phyloP scores from a whole-genome alignment of 306 rosid genomes.

The Fagus crenata region DNA sequence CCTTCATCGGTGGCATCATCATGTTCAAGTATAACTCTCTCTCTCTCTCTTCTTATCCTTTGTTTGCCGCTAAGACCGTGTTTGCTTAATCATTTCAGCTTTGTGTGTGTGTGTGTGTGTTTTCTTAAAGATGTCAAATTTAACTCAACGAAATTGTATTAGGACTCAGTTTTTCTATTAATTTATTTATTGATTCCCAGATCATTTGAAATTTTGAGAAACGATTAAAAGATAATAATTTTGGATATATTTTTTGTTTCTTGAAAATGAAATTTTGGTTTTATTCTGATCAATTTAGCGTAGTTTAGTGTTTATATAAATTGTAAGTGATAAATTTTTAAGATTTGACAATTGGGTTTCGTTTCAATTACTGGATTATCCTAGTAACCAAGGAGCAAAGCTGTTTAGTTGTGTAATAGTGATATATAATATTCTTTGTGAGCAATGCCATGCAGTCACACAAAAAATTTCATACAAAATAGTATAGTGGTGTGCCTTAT shows the following conservation, averaged over 20 bases:
- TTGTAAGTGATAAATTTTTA: neutral
- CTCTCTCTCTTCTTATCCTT: neutral
- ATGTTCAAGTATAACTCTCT: constrained; percentile 71
- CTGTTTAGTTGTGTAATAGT: neutral
- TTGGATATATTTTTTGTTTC: neutral
- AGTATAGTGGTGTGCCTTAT: neutral
- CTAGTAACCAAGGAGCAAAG: neutral
- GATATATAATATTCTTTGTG: neutral
- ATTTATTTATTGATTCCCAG: neutral
- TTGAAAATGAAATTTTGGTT: constrained; percentile 4
- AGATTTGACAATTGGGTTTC: neutral
- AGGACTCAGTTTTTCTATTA: too few relatives aligned
- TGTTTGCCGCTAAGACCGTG: neutral
- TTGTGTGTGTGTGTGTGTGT: neutral
- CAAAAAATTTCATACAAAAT: neutral
- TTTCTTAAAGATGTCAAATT: neutral
- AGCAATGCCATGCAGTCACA: neutral
- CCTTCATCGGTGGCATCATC: constrained; percentile 96
- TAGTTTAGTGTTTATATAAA: neutral
- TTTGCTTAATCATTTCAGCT: neutral
- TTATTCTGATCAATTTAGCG: neutral
- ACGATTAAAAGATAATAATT: neutral
- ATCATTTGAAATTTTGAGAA: neutral
- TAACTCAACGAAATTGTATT: neutral
- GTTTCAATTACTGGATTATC: neutral